phyloP scores from a whole-genome alignment of 1,139 yeast genomes.

The Meyerozyma elateridarum region DNA sequence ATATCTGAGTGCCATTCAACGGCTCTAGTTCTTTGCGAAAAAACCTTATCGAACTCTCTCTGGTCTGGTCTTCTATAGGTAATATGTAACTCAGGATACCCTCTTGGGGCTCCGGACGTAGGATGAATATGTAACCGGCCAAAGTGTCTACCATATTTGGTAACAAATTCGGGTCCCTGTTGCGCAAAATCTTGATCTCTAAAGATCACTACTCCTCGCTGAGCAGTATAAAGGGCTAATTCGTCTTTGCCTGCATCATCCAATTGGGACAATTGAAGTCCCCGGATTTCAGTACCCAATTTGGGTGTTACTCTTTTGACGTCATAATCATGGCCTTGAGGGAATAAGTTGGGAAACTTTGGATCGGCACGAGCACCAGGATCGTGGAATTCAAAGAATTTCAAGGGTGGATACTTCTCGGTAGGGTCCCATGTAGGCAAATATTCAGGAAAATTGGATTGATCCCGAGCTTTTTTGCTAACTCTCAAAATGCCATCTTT shows the following conservation, averaged over 20 bases:
- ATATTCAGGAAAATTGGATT: constrained; percentile 22
- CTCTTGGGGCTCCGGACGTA: constrained; percentile 37
- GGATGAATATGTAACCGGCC: constrained; percentile 40
- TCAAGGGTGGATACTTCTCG: constrained; percentile 21
- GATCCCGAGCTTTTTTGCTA: constrained; percentile 19
- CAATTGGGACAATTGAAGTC: constrained; percentile 19
- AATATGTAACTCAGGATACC: constrained; percentile 32
- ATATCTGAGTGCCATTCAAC: constrained; percentile 15
- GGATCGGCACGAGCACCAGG: constrained; percentile 7
- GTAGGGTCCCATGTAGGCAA: constrained; percentile 29
- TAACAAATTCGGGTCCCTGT: constrained; percentile 29
- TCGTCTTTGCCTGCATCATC: constrained; percentile 30
- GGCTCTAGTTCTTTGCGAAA: constrained; percentile 10
- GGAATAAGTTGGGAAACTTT: constrained; percentile 5
- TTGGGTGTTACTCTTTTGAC: constrained; percentile 5
- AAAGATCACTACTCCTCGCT: constrained; percentile 38
- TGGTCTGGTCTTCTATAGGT: constrained; percentile 26
- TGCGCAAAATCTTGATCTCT: constrained; percentile 34
- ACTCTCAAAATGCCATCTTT: constrained; percentile 25
- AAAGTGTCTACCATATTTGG: constrained; percentile 28
- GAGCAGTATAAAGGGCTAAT: constrained; percentile 34
- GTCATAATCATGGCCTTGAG: constrained; percentile 7
- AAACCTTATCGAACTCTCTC: constrained; percentile 22
- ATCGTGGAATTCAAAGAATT: constrained; percentile 13
- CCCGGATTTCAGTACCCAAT: constrained; percentile 8